These are phyloP conservation scores for Penicillium antarcticum DNA, from an alignment of 495 filamentous ascomycete species.

Conservation along the genomic window DNA sequence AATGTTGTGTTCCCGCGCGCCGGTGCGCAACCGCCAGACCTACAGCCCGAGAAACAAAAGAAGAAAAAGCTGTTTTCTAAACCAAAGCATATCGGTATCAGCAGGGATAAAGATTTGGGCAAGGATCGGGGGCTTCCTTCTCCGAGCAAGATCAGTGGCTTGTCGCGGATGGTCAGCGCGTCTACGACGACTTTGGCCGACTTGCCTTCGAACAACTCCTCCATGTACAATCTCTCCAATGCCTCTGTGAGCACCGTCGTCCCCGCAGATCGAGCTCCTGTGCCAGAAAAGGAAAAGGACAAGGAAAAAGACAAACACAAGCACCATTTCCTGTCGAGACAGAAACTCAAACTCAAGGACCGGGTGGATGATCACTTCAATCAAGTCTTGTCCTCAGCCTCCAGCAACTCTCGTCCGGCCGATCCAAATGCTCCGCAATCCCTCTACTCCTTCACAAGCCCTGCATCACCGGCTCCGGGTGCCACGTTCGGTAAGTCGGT, in stretches of 20 bases:
- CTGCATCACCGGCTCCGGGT: slow-evolving; percentile 63
- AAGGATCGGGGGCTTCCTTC: slow-evolving; percentile 74
- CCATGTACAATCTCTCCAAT: slow-evolving; percentile 80
- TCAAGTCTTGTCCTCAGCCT: slow-evolving; percentile 79
- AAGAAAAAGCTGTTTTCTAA: slow-evolving; percentile 92
- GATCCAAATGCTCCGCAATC: slow-evolving; percentile 83
- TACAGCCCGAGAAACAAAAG: slow-evolving; percentile 62
- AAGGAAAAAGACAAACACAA: slow-evolving; percentile 61
- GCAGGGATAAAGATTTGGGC: slow-evolving; percentile 61
- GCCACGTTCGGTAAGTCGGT: slow-evolving; percentile 74
- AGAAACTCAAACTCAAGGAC: slow-evolving; percentile 86
- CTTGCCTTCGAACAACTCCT: slow-evolving; percentile 57
- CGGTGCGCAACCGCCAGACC: slow-evolving; percentile 52
- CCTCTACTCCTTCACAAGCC: slow-evolving; percentile 73
- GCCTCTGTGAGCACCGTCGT: slow-evolving; percentile 78
- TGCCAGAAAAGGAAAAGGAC: slow-evolving; percentile 36
- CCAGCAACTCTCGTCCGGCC: slow-evolving; percentile 81
- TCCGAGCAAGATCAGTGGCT: slow-evolving; percentile 68
- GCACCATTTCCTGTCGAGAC: slow-evolving; percentile 83
- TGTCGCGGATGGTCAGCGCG: slow-evolving; percentile 65
- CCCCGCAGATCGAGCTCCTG: slow-evolving; percentile 35
- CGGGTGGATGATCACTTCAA: slow-evolving; percentile 66
- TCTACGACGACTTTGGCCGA: slow-evolving; percentile 77
- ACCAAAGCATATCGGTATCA: slow-evolving; percentile 76
- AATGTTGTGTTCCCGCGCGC: slow-evolving; percentile 79